Conservation (phyloP, 805 yeast genomes). For the Lipomyces chichibuensis region DNA sequence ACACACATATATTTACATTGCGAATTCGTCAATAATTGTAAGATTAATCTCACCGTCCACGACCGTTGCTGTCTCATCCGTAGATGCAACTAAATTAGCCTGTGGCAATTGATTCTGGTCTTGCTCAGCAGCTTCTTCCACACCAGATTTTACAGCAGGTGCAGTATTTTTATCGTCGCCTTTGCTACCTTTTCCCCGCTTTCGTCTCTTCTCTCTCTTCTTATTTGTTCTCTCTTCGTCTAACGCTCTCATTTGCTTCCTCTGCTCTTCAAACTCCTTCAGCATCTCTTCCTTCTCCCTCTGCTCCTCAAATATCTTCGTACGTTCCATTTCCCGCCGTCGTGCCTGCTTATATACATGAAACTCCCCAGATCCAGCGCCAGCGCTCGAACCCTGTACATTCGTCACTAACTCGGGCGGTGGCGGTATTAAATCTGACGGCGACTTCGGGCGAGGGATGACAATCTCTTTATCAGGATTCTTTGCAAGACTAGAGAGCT, state of each 20-base stretch:
- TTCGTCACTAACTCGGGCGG: conserved; percentile 42
- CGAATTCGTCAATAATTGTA: conserved; percentile 30
- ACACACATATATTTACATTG: conserved; percentile 5
- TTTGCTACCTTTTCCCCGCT: conserved; percentile 16
- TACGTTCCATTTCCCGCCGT: conserved; percentile 42
- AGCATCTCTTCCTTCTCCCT: conserved; percentile 35
- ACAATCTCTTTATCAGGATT: conserved; percentile 22
- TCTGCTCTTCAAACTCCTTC: conserved; percentile 38
- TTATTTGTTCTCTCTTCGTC: conserved; percentile 42
- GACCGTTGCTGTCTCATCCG: conserved; percentile 9
- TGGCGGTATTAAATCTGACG: conserved; percentile 28
- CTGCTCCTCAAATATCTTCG: conserved; percentile 36
- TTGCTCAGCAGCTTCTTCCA: conserved; percentile 2
- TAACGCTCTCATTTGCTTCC: conserved; percentile 19
- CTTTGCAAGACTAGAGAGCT: conserved; percentile 18
- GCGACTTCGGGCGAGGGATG: conserved; percentile 27
- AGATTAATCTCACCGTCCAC: conserved; percentile 31
- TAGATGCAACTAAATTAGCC: neutral
- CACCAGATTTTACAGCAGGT: neutral
- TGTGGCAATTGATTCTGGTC: neutral
- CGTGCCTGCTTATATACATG: conserved; percentile 44
- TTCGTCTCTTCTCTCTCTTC: conserved; percentile 33
- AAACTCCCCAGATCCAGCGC: conserved; percentile 48
- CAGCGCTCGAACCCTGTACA: conserved; percentile 44
- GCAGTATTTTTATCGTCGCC: neutral